Conservation (phyloP, 257 asterid genomes). For the Lantana camara region DNA sequence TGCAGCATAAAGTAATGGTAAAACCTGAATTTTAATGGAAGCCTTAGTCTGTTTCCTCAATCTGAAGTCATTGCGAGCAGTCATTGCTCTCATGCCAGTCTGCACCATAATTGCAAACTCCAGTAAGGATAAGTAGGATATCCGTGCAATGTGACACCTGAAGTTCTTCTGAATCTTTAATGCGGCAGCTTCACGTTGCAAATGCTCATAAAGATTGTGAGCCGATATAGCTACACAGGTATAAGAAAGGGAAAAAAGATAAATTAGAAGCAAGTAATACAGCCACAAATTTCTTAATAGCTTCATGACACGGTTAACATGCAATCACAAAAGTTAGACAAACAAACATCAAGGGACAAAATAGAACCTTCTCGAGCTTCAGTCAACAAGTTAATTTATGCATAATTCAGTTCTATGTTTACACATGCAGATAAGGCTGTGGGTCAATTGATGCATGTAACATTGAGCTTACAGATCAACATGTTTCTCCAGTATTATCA, state of each 20-base stretch:
- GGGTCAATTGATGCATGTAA: constrained; percentile 9
- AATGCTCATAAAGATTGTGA: constrained; percentile 83
- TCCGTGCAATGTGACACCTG: constrained; percentile 64
- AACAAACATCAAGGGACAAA: constrained; percentile 15
- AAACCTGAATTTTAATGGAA: constrained; percentile 86
- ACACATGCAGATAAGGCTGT: background rate
- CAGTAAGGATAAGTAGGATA: constrained; percentile 62
- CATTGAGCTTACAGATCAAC: background rate
- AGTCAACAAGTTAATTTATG: constrained; percentile 6
- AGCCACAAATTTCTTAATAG: constrained; percentile 17
- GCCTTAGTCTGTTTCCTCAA: constrained; percentile 91
- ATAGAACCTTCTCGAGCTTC: constrained; percentile 19
- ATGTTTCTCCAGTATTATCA: constrained; percentile 14
- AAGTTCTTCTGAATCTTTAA: constrained; percentile 92
- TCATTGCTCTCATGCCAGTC: constrained; percentile 96
- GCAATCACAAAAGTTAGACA: constrained; percentile 19
- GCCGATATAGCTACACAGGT: constrained; percentile 69
- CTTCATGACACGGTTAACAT: constrained; percentile 20
- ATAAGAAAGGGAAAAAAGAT: constrained; percentile 19
- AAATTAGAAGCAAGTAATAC: background rate
- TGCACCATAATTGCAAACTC: constrained; percentile 69
- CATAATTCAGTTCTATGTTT: background rate
- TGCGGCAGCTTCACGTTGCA: constrained; percentile 88
- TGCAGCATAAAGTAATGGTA: constrained; percentile 29
- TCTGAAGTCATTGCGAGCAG: constrained; percentile 83